Evolutionary conservation across 176 grass and related monocot genomes (phyloP).

Genomic region (Rhipidocladum racemiflorum): DNA sequence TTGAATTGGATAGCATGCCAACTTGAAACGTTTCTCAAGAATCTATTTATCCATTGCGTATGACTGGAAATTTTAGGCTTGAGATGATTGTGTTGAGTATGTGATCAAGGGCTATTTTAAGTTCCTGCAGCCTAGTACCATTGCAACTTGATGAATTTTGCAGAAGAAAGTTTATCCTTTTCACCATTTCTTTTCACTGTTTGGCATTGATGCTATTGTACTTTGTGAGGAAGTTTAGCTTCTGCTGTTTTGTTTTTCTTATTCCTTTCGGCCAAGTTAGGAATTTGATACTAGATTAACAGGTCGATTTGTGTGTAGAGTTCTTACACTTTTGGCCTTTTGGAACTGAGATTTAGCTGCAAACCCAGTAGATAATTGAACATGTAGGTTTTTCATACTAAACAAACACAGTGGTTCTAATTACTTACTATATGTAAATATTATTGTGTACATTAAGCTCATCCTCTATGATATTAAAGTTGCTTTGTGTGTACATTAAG

Average conservation of each 20-base stretch:
- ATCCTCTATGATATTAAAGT: slow-evolving; percentile 3
- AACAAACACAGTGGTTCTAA: neutral
- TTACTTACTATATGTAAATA: neutral
- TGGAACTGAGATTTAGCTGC: no score
- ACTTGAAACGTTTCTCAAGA: neutral
- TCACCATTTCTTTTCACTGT: neutral
- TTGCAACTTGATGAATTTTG: neutral
- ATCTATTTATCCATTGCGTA: neutral
- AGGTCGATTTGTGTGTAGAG: no score
- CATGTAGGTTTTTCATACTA: neutral
- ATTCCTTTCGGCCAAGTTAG: no score
- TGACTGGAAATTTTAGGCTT: neutral
- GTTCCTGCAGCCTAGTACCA: neutral
- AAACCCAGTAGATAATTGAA: no score
- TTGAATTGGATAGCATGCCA: neutral
- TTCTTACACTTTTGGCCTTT: no score
- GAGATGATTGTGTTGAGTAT: slow-evolving; percentile 4
- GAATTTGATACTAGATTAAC: no score
- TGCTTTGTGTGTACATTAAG: neutral
- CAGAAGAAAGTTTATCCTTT: neutral
- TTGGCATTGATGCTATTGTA: neutral
- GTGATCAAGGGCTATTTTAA: neutral
- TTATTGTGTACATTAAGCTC: neutral
- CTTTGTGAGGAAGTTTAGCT: neutral
- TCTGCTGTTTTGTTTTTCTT: neutral